These are phyloP conservation scores for Candida arabinofermentans DNA, from an alignment of 805 yeast species.

Conservation along the genomic window DNA sequence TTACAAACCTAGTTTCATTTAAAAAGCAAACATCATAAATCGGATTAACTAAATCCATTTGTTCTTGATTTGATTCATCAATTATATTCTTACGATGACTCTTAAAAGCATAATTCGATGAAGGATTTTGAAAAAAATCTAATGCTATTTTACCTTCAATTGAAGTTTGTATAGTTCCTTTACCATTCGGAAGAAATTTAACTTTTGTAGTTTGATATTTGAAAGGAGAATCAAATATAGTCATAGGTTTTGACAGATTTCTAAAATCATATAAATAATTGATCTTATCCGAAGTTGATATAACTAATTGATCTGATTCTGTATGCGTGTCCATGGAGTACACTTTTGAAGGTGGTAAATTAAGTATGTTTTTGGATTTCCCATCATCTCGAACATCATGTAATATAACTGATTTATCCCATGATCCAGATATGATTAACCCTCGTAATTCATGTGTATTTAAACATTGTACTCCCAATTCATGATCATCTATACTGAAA, in stretches of 20 bases:
- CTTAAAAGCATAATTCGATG: constrained; percentile 65
- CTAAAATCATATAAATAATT: constrained; percentile 52
- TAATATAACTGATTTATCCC: constrained; percentile 52
- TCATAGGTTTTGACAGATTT: constrained; percentile 9
- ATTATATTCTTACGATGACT: constrained; percentile 54
- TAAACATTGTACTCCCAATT: constrained; percentile 37
- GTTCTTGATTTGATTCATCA: constrained; percentile 11
- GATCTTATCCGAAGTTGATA: constrained; percentile 50
- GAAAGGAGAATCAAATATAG: constrained; percentile 14
- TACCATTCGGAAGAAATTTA: constrained; percentile 48
- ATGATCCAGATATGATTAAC: constrained; percentile 51
- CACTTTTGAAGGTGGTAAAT: constrained; percentile 43
- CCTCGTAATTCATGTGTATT: constrained; percentile 25
- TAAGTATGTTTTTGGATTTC: constrained; percentile 10
- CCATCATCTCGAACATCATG: constrained; percentile 35
- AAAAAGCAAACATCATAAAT: constrained; percentile 19
- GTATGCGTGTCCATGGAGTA: constrained; percentile 53
- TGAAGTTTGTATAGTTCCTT: constrained; percentile 65
- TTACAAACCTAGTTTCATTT: constrained; percentile 17
- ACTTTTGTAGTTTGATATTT: constrained; percentile 61
- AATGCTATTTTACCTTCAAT: constrained; percentile 79
- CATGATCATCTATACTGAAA: constrained; percentile 30
- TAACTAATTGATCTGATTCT: constrained; percentile 34
- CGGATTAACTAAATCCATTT: constrained; percentile 23
- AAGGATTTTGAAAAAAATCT: constrained; percentile 48